Evolutionary conservation across 2,329 filamentous ascomycete genomes (phyloP).

Genomic region (Onygena corvina): DNA sequence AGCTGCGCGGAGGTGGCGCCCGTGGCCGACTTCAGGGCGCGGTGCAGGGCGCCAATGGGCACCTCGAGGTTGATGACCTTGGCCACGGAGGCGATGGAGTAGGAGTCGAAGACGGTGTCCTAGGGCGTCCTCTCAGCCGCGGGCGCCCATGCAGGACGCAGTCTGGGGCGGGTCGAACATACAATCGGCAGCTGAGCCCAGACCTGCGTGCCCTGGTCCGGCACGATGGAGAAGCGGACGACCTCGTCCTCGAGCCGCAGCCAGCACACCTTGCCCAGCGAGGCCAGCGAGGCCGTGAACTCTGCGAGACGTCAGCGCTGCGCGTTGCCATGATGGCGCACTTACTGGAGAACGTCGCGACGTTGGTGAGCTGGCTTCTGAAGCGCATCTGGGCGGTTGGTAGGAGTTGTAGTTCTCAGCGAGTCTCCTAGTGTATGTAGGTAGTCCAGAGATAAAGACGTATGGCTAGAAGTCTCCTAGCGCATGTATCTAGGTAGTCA

Average conservation of each 20-base stretch:
- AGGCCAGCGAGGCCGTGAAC: slow-evolving; percentile 50
- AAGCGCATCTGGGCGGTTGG: slow-evolving; percentile 47
- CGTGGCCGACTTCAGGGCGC: slow-evolving; percentile 79
- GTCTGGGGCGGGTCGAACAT: slow-evolving; percentile 27
- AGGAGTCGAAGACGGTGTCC: slow-evolving; percentile 85
- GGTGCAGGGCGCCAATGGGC: slow-evolving; percentile 72
- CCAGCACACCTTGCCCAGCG: slow-evolving; percentile 75
- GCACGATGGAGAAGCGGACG: slow-evolving; percentile 88
- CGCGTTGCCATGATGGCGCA: slow-evolving; percentile 10
- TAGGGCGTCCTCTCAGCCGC: slow-evolving; percentile 13
- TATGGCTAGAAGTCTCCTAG: no score
- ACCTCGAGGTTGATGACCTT: slow-evolving; percentile 97
- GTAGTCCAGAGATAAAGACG: no score
- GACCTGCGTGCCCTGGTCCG: slow-evolving; percentile 87
- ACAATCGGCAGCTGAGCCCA: slow-evolving; percentile 61
- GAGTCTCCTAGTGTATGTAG: no score
- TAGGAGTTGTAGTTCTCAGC: no score
- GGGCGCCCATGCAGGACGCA: slow-evolving; percentile 29
- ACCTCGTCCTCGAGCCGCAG: slow-evolving; percentile 76
- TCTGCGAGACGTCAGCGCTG: slow-evolving; percentile 31
- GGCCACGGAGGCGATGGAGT: slow-evolving; percentile 75
- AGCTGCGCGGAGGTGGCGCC: slow-evolving; percentile 72
- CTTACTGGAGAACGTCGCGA: slow-evolving; percentile 43
- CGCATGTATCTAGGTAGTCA: no score
- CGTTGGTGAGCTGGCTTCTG: slow-evolving; percentile 41